These are phyloP conservation scores for Arabis hirsuta DNA, from an alignment of 345 rosid genomes.

Conservation along the genomic window DNA sequence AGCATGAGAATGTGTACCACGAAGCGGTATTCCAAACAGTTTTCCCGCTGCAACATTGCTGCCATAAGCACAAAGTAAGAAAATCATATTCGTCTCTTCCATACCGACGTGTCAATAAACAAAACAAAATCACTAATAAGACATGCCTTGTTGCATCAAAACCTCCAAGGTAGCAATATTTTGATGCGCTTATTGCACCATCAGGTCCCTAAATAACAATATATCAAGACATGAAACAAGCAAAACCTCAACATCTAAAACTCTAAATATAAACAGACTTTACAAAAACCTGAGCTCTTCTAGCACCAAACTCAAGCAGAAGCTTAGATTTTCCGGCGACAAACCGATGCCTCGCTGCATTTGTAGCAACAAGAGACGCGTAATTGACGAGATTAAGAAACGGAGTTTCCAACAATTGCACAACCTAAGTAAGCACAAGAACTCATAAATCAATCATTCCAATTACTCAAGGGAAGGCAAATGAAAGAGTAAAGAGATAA, in stretches of 20 bases:
- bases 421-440: slow-evolving; percentile 55
- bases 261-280: not conserved
- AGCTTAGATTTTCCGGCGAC: slow-evolving; percentile 88
- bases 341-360: slow-evolving; percentile 95
- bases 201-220: slow-evolving; percentile 71
- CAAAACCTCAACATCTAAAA: not conserved
- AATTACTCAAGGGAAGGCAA: not conserved
- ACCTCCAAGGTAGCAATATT: slow-evolving; percentile 90
- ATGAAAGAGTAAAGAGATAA: not conserved
- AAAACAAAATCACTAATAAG: not conserved
- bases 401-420: slow-evolving; percentile 95
- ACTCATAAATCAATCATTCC: not conserved
- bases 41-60: slow-evolving; percentile 96
- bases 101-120: not conserved
- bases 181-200: slow-evolving; percentile 89
- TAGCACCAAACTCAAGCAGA: slow-evolving; percentile 90
- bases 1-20: slow-evolving; percentile 97
- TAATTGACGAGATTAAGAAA: slow-evolving; percentile 81
- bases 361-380: slow-evolving; percentile 92
- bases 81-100: not conserved
- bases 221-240: slow-evolving; percentile 34
- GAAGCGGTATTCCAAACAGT: slow-evolving; percentile 87
- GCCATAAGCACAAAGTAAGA: slow-evolving; percentile 36
- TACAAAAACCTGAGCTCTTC: slow-evolving; percentile 86
- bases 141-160: slow-evolving; percentile 93